Evolutionary conservation across 2,329 filamentous ascomycete genomes (phyloP).

Genomic region (Domatiomyces globalis): DNA sequence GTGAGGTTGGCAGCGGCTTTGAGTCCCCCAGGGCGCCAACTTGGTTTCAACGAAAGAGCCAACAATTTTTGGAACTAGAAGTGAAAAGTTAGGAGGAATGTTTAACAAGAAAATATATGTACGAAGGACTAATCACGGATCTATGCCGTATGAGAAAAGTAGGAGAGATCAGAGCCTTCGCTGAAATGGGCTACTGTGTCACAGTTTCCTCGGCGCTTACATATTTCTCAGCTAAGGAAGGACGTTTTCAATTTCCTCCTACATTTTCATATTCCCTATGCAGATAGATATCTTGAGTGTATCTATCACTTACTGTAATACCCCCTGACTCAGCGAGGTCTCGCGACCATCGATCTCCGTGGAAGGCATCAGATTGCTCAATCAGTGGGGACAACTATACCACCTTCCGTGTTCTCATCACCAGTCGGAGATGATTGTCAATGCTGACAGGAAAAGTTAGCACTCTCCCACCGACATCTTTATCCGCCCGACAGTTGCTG

Average conservation of each 20-base stretch:
- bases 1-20: conserved; percentile 4
- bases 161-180: too few species aligned
- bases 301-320: too few species aligned
- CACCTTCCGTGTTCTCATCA: conserved; percentile 22
- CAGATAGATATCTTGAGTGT: too few species aligned
- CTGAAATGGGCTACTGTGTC: too few species aligned
- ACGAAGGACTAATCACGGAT: too few species aligned
- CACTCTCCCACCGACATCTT: conserved; percentile 38
- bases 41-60: conserved; percentile 1
- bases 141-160: too few species aligned
- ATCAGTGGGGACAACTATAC: conserved; percentile 34
- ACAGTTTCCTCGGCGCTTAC: too few species aligned
- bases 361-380: conserved; percentile 38
- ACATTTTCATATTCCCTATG: too few species aligned
- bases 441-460: conserved; percentile 33
- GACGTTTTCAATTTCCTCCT: too few species aligned
- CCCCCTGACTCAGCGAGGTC: conserved; percentile 47
- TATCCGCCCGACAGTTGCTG: conserved; percentile 58
- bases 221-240: too few species aligned
- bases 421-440: conserved; percentile 15
- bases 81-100: background rate
- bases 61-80: conserved; percentile 5
- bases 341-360: too few species aligned
- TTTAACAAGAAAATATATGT: too few species aligned
- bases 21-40: conserved; percentile 4